These are phyloP conservation scores for Ammopiptanthus mongolicus DNA, from an alignment of 306 rosid species.

Conservation along the genomic window DNA sequence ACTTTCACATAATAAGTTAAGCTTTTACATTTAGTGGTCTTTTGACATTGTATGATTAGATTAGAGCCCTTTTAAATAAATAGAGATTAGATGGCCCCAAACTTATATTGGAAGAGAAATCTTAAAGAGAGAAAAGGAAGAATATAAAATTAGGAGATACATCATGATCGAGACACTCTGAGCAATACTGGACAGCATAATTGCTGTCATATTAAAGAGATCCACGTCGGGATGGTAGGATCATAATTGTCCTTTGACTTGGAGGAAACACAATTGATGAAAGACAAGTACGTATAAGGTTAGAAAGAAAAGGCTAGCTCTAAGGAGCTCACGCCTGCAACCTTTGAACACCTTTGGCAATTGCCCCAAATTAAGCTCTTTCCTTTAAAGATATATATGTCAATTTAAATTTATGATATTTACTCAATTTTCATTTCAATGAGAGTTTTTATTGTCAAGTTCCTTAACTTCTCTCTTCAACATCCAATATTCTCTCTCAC, in stretches of 20 bases:
- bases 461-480: too few species aligned
- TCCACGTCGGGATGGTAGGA: conserved; percentile 34
- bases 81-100: background rate
- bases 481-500: too few species aligned
- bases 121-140: background rate
- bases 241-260: conserved; percentile 43
- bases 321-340: conserved; percentile 10
- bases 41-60: background rate
- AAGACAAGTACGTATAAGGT: conserved; percentile 29
- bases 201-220: conserved; percentile 5
- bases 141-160: background rate
- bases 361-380: conserved; percentile 14
- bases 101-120: background rate
- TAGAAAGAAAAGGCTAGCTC: conserved; percentile 3
- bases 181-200: conserved; percentile 23
- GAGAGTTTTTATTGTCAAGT: too few species aligned
- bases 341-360: conserved; percentile 27
- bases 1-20: background rate
- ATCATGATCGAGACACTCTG: background rate
- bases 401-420: too few species aligned
- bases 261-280: conserved; percentile 19
- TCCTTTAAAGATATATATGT: conserved; percentile 41
- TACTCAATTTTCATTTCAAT: too few species aligned
- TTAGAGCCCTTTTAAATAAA: background rate
- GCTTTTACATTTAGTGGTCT: background rate